A percentile compares a stretch with the other conserved stretches of the same genome.
Conservation (phyloP, 2,329 filamentous ascomycete species). For the Phialophora macrospora region DNA sequence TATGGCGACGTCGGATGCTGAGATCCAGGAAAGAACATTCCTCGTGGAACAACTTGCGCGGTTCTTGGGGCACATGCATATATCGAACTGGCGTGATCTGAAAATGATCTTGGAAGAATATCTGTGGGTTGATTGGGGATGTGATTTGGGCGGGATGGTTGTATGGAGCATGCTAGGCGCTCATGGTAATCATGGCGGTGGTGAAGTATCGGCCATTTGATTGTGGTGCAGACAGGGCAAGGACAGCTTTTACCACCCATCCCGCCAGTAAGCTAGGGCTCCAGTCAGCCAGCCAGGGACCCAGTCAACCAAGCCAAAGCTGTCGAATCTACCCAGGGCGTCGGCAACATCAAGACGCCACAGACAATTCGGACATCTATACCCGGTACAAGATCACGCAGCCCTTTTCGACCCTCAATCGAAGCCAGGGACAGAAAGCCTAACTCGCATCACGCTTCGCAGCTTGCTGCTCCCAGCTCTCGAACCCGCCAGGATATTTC, state of each 20-base stretch:
- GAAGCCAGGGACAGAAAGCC: too few relatives aligned
- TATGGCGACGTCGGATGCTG: conserved; percentile 12
- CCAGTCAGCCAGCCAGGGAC: neutral
- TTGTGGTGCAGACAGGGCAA: neutral
- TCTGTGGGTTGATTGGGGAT: conserved; percentile 10
- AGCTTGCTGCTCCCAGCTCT: conserved; percentile 19
- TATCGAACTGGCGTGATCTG: conserved; percentile 1
- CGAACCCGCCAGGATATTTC: conserved; percentile 35
- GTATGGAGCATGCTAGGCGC: conserved; percentile 6
- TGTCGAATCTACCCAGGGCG: too few relatives aligned
- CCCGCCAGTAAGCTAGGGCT: too few relatives aligned
- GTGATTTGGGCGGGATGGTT: conserved; percentile 1
- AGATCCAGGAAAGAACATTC: conserved; percentile 3
- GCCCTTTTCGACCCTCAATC: too few relatives aligned
- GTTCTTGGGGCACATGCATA: neutral
- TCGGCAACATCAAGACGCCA: too few relatives aligned
- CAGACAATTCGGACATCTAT: too few relatives aligned
- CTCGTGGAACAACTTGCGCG: neutral
- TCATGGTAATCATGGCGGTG: neutral
- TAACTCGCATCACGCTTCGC: neutral
- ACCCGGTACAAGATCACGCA: too few relatives aligned
- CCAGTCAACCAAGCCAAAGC: too few relatives aligned
- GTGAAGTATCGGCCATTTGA: too few relatives aligned
- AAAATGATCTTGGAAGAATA: conserved; percentile 10
- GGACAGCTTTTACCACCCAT: neutral